These are phyloP conservation scores for Chlamydomonas reinhardtii DNA, from an alignment of 163 green algal genomes.

Conservation along the genomic window DNA sequence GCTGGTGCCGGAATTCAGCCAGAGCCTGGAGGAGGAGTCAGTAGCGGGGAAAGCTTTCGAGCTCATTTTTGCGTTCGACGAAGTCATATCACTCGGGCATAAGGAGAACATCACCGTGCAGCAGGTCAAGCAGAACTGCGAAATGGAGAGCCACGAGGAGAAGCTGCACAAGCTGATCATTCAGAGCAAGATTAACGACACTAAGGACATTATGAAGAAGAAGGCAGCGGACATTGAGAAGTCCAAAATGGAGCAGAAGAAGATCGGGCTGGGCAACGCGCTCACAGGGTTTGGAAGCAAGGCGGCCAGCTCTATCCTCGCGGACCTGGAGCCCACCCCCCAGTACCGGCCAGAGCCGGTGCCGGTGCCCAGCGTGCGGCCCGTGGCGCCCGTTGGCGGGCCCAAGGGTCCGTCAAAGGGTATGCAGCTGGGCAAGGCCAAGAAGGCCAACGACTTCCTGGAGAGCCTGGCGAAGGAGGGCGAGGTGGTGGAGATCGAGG, in stretches of 20 bases:
- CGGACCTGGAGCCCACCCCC: constrained; percentile 12
- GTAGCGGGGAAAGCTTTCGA: constrained; percentile 91
- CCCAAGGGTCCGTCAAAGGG: constrained; percentile 80
- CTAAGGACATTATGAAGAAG: constrained; percentile 96
- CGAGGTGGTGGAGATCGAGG: constrained; percentile 86
- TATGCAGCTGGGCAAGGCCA: constrained; percentile 95
- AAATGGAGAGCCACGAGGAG: constrained; percentile 99
- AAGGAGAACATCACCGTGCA: constrained; percentile 96
- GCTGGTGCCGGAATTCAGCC: constrained; percentile 87
- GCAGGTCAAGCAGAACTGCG: constrained; percentile 96
- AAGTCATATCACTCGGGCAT: constrained; percentile 95
- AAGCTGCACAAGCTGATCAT: constrained; percentile 99
- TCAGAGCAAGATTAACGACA: constrained; percentile 97
- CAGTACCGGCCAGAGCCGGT: constrained; percentile 45
- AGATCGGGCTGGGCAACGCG: constrained; percentile 40
- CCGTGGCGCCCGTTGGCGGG: neutral
- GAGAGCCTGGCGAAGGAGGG: constrained; percentile 92
- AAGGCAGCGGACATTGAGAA: constrained; percentile 98
- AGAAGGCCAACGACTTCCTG: constrained; percentile 86
- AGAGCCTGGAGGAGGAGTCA: constrained; percentile 87
- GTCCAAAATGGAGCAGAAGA: constrained; percentile 84
- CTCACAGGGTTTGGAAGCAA: constrained; percentile 50
- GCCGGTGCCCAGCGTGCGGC: neutral
- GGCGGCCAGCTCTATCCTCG: constrained; percentile 4
- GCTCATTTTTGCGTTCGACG: constrained; percentile 99